These are phyloP conservation scores for Leccinum longicurvipes DNA, from an alignment of 768 basidiomycete genomes.

Conservation along the genomic window DNA sequence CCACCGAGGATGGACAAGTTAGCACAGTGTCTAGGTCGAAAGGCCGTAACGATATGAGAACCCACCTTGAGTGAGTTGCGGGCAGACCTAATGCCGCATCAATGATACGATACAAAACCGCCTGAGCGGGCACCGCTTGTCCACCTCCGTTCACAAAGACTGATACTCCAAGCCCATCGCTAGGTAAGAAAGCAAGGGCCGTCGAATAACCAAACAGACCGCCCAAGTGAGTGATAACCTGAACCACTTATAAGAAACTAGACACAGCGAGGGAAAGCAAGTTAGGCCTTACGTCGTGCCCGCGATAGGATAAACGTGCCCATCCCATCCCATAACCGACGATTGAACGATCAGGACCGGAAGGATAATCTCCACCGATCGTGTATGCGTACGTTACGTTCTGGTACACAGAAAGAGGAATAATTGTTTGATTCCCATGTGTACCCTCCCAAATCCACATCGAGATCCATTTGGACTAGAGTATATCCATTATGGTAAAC, in stretches of 20 bases:
- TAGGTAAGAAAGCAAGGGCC: not conserved
- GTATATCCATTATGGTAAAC: too few relatives aligned
- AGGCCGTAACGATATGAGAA: not conserved
- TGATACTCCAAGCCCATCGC: not conserved
- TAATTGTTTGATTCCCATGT: constrained; percentile 28
- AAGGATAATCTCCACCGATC: constrained; percentile 12
- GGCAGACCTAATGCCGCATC: not conserved
- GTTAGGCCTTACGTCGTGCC: constrained; percentile 35
- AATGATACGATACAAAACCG: not conserved
- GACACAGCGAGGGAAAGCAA: not conserved
- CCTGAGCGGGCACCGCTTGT: not conserved
- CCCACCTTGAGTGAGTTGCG: not conserved
- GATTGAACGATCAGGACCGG: constrained; percentile 24
- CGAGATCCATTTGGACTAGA: constrained; percentile 34
- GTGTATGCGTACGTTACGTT: constrained; percentile 32
- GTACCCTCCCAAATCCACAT: constrained; percentile 35
- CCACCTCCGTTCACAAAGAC: not conserved
- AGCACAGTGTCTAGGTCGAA: not conserved
- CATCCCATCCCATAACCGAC: constrained; percentile 43
- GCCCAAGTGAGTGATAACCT: not conserved
- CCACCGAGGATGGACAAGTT: not conserved
- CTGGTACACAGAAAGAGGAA: constrained; percentile 30
- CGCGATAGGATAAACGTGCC: constrained; percentile 35
- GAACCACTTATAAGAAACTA: not conserved
- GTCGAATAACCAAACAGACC: not conserved